Evolutionary conservation across 2,329 filamentous ascomycete genomes (phyloP), one percentile per base, ranked within the genome.

Genomic region (Byssoonygena ceratinophila): DNA sequence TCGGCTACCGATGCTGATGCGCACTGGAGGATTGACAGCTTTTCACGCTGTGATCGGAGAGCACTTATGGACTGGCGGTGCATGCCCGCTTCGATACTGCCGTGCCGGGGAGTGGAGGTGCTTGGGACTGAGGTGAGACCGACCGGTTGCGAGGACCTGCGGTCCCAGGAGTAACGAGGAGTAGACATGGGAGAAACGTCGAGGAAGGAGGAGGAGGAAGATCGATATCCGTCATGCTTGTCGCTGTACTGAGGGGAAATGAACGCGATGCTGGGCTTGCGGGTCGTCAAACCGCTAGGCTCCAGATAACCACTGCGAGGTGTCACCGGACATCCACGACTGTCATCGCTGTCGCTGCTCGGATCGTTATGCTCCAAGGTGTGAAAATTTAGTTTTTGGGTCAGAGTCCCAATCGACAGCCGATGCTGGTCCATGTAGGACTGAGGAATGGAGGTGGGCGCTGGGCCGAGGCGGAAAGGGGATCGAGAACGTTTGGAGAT

Each of bases 361-460:
- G 53, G 41, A 27, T 55, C 52, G 1, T 63, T 59, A 7, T 59
- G 59, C 18, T 66, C 59, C 12, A 71, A 63, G 2, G 64, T 66
- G 52, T 71, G 69, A 53, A 69, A 68, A 54, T 70, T 64, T 4
- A 71, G 56, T 59, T 69, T 69, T 48, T 65, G 62, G 4, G 69
- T 71, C 51, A 71, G 55, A 1, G 66, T 67, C 46, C 64, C 61
- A 47, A 71, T 70, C 4, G 69, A 71, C 16, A 71, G 64, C 14
- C 59, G 60, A 44, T 43, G 53, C 40, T 29, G 47, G 29, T 64
- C 59, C 37, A 67, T 64, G 55, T 71, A 69, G 40, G 37, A 72
- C 66, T 68, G 70, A 66, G 59, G 71, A 58, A 57, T 76, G 36
- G 61, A 75, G 14, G 69, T 71, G 8, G 69, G 70, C 18, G 68